Percentiles rank a stretch among this genome's conserved stretches.
Conservation (phyloP, 2,329 filamentous ascomycete genomes). For the Calonectria honghensis region DNA sequence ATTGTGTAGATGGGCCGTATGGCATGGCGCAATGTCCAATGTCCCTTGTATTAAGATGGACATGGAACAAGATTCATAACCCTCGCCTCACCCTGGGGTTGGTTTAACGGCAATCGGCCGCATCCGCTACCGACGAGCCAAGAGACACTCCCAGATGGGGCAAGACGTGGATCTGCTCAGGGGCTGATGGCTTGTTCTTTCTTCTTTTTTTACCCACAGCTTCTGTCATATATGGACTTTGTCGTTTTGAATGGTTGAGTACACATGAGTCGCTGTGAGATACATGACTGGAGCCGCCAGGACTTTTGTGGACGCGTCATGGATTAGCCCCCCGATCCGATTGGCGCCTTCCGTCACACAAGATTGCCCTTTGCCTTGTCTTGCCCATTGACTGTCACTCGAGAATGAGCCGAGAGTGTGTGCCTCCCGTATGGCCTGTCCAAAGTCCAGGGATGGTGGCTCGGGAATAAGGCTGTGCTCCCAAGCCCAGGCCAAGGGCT, state of each 20-base stretch:
- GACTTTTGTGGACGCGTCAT: conserved; percentile 17
- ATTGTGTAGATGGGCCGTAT: neutral
- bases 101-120: neutral
- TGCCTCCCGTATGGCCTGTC: neutral
- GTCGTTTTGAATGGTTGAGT: neutral
- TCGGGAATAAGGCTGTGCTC: conserved; percentile 18
- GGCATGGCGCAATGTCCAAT: neutral
- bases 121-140: conserved; percentile 3
- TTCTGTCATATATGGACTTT: neutral
- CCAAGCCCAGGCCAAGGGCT: conserved; percentile 1
- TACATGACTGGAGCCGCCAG: neutral
- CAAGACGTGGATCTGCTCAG: neutral
- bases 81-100: conserved; percentile 9
- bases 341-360: neutral
- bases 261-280: neutral
- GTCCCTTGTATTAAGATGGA: conserved; percentile 13
- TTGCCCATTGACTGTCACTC: neutral
- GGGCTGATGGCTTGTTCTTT: neutral
- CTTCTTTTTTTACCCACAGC: neutral
- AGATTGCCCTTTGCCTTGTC: neutral
- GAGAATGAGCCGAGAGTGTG: too few relatives aligned
- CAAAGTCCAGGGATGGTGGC: neutral
- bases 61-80: neutral
- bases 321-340: neutral
- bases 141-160: neutral